phyloP scores from a whole-genome alignment of 345 rosid genomes.

The Capsella bursapastoris region DNA sequence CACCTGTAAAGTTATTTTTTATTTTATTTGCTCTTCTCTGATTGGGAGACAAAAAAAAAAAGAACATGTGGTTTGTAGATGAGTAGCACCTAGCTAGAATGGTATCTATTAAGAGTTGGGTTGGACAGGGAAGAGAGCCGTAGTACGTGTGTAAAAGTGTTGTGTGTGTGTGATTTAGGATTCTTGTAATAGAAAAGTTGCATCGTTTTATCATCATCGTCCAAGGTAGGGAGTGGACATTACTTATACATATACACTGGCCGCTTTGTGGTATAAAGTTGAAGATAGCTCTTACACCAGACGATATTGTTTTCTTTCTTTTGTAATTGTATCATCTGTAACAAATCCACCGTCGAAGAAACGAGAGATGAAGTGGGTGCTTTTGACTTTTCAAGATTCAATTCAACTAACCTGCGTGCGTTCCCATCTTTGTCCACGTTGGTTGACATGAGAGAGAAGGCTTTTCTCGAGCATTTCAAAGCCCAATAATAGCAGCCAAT shows the following conservation, averaged over 20 bases:
- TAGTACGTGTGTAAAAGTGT: constrained; percentile 17
- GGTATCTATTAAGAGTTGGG: constrained; percentile 1
- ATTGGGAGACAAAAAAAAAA: constrained; percentile 12
- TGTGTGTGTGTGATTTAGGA: constrained; percentile 34
- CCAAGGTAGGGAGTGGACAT: constrained; percentile 32
- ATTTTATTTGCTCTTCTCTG: constrained; percentile 6
- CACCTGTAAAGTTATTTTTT: constrained; percentile 27
- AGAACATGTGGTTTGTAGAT: constrained; percentile 37
- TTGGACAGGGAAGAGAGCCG: constrained; percentile 32
- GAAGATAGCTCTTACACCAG: constrained; percentile 6
- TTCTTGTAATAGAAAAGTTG: constrained; percentile 32
- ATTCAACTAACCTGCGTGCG: no score
- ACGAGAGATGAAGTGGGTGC: no score
- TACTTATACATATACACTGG: constrained; percentile 27
- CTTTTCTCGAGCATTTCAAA: no score
- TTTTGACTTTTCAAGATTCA: no score
- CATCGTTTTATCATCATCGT: constrained; percentile 4
- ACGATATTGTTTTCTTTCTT: no score
- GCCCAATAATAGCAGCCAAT: no score
- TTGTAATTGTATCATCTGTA: no score
- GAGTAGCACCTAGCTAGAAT: constrained; percentile 5
- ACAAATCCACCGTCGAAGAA: no score
- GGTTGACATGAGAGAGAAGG: no score
- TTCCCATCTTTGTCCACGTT: no score
- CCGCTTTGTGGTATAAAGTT: constrained; percentile 33